Percentiles rank a stretch among this genome's conserved stretches.
phyloP scores from a whole-genome alignment of 371 early-diverging fungal genomes.

The Chytridium lagenaria region DNA sequence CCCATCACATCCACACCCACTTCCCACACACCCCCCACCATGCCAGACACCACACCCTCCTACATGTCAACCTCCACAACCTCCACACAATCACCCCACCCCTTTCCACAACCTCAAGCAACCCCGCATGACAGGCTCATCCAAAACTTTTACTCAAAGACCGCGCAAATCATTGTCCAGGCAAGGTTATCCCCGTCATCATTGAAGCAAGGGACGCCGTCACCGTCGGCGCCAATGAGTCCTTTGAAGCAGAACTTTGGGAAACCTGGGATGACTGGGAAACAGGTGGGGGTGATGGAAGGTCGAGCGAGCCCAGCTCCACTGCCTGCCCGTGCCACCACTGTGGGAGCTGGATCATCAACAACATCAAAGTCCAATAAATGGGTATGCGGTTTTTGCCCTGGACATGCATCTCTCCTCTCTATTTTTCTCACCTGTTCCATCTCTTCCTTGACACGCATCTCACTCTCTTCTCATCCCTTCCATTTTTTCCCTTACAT shows the following conservation, averaged over 20 bases:
- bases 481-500: background rate
- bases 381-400: slow-evolving; percentile 34
- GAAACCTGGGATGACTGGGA: background rate
- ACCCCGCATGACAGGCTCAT: slow-evolving; percentile 40
- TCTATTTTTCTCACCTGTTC: too few relatives aligned
- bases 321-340: background rate
- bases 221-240: too few relatives aligned
- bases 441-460: too few relatives aligned
- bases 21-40: too few relatives aligned
- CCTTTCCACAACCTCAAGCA: too few relatives aligned
- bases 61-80: too few relatives aligned
- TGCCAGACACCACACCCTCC: too few relatives aligned
- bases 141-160: slow-evolving; percentile 65
- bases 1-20: too few relatives aligned
- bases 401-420: background rate
- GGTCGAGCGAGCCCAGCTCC: background rate
- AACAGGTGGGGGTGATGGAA: background rate
- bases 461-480: background rate
- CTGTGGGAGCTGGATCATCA: too few relatives aligned
- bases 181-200: slow-evolving; percentile 43
- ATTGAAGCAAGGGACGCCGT: background rate
- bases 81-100: too few relatives aligned
- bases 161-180: slow-evolving; percentile 67
- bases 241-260: background rate
- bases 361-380: slow-evolving; percentile 33